Evolutionary conservation across 768 basidiomycete genomes (phyloP).

Genomic region (Tylopilus plumbeoviolaceoides): DNA sequence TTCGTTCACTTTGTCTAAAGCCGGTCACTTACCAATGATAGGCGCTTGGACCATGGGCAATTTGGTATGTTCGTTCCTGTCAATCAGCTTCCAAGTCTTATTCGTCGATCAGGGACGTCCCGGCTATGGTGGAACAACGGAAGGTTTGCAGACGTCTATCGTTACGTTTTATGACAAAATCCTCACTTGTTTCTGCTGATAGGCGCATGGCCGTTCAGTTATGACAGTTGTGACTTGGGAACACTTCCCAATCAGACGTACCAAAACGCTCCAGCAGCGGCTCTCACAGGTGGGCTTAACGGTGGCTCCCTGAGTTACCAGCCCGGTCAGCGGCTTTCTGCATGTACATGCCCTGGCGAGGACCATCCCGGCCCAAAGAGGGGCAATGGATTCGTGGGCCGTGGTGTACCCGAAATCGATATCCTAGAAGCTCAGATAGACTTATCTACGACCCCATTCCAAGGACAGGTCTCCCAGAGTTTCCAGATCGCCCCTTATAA

Average conservation of each 20-base stretch:
- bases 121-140: constrained; percentile 86
- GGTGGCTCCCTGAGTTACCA: constrained; percentile 66
- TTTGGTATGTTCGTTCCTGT: constrained; percentile 26
- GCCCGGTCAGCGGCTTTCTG: constrained; percentile 81
- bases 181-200: constrained; percentile 9
- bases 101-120: constrained; percentile 59
- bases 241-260: constrained; percentile 80
- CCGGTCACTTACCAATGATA: constrained; percentile 16
- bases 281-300: constrained; percentile 46
- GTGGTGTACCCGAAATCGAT: constrained; percentile 91
- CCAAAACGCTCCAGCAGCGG: constrained; percentile 55
- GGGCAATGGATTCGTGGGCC: constrained; percentile 45
- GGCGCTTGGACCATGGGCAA: constrained; percentile 81
- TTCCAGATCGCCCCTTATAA: constrained; percentile 81
- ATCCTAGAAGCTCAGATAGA: constrained; percentile 82
- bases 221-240: constrained; percentile 81
- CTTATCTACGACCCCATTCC: constrained; percentile 37
- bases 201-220: constrained; percentile 76
- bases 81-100: constrained; percentile 8
- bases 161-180: background rate
- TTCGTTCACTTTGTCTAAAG: constrained; percentile 14
- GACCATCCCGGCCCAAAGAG: constrained; percentile 82
- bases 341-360: constrained; percentile 82
- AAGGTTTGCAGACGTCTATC: constrained; percentile 40
- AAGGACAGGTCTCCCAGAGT: constrained; percentile 75